A percentile compares a stretch with the other conserved stretches of the same genome.
phyloP scores from a whole-genome alignment of 306 rosid genomes.

The Benincasa hispida region DNA sequence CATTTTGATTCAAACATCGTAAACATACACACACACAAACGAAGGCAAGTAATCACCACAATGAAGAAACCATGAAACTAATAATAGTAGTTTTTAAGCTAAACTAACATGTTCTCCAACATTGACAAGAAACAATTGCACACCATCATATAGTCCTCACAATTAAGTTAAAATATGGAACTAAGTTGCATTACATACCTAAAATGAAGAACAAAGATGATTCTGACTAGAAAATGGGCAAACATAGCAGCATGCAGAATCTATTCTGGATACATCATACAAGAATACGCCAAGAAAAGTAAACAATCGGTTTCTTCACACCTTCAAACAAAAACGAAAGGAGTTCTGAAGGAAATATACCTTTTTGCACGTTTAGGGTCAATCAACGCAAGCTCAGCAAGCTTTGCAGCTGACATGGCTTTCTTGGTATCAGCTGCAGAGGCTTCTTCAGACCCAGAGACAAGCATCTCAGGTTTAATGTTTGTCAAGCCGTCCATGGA shows the following conservation, averaged over 20 bases:
- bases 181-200: not conserved
- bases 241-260: not conserved
- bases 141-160: not conserved
- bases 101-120: not conserved
- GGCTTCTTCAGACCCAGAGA: constrained; percentile 58
- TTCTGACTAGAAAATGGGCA: not conserved
- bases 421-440: constrained; percentile 65
- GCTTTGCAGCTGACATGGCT: constrained; percentile 80
- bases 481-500: constrained; percentile 92
- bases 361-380: constrained; percentile 98
- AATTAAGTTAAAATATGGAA: not conserved
- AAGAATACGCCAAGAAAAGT: not conserved
- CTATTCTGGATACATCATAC: not conserved
- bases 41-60: not conserved
- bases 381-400: constrained; percentile 77
- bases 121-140: not conserved
- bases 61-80: not conserved
- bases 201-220: not conserved
- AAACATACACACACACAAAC: not conserved
- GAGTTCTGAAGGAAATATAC: constrained; percentile 18
- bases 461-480: constrained; percentile 71
- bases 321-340: not conserved
- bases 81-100: not conserved
- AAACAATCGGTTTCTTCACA: not conserved
- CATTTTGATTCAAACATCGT: not conserved